A percentile compares a stretch with the other conserved stretches of the same genome.
phyloP scores from a whole-genome alignment of 805 yeast species.

The Saccharomycopsis sp. region DNA sequence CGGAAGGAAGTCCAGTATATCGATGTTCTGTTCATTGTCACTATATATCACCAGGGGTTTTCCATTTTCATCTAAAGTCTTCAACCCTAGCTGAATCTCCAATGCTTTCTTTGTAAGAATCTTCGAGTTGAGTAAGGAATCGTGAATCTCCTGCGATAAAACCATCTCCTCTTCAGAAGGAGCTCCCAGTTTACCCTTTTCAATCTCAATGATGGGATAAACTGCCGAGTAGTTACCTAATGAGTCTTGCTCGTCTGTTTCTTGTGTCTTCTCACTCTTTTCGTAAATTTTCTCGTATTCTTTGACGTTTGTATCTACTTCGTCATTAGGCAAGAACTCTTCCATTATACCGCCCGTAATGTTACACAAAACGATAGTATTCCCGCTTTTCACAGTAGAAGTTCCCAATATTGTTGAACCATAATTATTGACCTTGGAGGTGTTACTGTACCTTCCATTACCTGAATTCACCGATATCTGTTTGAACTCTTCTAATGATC shows the following conservation, averaged over 20 bases:
- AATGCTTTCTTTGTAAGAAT: conserved; percentile 45
- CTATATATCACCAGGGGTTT: conserved; percentile 40
- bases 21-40: conserved; percentile 31
- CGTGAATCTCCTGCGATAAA: conserved; percentile 57
- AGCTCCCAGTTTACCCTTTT: conserved; percentile 69
- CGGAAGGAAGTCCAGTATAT: conserved; percentile 29
- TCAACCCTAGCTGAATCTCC: conserved; percentile 47
- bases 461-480: conserved; percentile 35
- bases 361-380: conserved; percentile 66
- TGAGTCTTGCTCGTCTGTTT: conserved; percentile 25
- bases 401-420: conserved; percentile 49
- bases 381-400: conserved; percentile 60
- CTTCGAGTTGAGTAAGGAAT: conserved; percentile 54
- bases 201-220: conserved; percentile 70
- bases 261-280: conserved; percentile 22
- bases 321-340: conserved; percentile 38
- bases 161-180: conserved; percentile 85
- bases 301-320: conserved; percentile 37
- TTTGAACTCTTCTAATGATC: conserved; percentile 69
- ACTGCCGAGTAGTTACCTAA: conserved; percentile 36
- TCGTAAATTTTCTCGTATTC: conserved; percentile 34
- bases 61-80: conserved; percentile 47
- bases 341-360: conserved; percentile 64
- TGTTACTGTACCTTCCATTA: conserved; percentile 27
- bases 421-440: conserved; percentile 29